Percentiles rank a stretch among this genome's conserved stretches.
Evolutionary conservation across 352 stramenopile species (phyloP).

Genomic region (Globisporangium alternatum): DNA sequence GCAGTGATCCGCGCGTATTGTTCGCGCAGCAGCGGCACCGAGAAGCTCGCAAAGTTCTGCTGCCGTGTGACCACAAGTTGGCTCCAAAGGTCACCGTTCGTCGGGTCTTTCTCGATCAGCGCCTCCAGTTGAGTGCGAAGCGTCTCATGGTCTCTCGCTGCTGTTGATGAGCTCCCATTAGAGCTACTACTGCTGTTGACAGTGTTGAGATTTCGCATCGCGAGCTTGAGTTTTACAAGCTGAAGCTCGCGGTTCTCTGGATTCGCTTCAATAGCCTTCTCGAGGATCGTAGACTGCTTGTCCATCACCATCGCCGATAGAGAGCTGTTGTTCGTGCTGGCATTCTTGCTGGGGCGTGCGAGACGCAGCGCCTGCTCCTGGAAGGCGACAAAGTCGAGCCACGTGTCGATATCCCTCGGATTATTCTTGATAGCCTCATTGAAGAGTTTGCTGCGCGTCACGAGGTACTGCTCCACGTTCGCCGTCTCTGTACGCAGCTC

Average conservation of each 20-base stretch:
- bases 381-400: constrained; percentile 75
- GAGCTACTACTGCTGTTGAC: background rate
- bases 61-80: constrained; percentile 45
- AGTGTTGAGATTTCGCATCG: constrained; percentile 15
- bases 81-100: constrained; percentile 53
- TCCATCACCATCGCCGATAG: constrained; percentile 36
- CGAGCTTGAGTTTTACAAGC: constrained; percentile 51
- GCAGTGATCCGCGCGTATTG: constrained; percentile 63
- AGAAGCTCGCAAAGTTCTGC: constrained; percentile 74
- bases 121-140: constrained; percentile 38
- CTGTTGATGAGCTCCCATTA: background rate
- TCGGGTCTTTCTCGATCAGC: constrained; percentile 46
- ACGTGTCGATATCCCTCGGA: constrained; percentile 40
- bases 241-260: constrained; percentile 43
- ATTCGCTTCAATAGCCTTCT: constrained; percentile 50
- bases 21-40: constrained; percentile 60
- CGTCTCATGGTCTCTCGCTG: constrained; percentile 24
- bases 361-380: constrained; percentile 60
- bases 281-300: constrained; percentile 65
- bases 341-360: constrained; percentile 15
- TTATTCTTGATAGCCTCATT: constrained; percentile 38
- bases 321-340: constrained; percentile 13
- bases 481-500: constrained; percentile 57
- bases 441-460: constrained; percentile 48
- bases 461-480: constrained; percentile 61